Evolutionary conservation across 1,284 basidiomycete species (phyloP), one percentile per base, ranked within the genome.

Genomic region (Cryptococcus jaspeensis): DNA sequence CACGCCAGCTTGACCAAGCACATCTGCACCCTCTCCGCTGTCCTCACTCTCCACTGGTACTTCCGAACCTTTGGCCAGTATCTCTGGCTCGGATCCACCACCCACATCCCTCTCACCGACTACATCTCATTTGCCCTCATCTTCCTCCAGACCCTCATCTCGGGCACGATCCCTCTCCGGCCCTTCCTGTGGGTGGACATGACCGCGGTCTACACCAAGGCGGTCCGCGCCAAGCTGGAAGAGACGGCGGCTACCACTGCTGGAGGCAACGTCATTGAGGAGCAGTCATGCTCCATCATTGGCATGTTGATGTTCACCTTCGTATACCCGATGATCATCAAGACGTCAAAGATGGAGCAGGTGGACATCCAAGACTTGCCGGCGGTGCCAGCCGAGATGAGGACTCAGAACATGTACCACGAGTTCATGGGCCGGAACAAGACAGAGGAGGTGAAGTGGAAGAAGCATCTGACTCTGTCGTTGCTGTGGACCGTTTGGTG

Each of bases 291-390:
- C 16, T 85, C 84, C 5, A 80, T 85, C 6, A 83, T 83, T 78
- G 81, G 81, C 46, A 73, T 77, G 22, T 70, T 89, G 3, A 75
- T 89, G 7, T 91, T 91, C 72, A 84, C 83, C 12, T 92, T 89
- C 71, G 88, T 87, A 23, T 88, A 87, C 6, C 87, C 87, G 61
- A 86, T 90, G 12, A 85, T 92, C 53, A 84, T 84, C 83, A 84
- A 90, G 41, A 88, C 87, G 6, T 84, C 89, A 70, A 80, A 80
- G 5, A 80, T 86, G 9, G 80, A 83, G 57, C 87, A 84, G 59
- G 81, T 92, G 37, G 88, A 92, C 66, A 88, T 91, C 25, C 87
- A 84, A 42, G 90, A 92, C 71, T 76, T 92, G 42, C 90, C 90
- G 1, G 85, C 90, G 55, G 81, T 90, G 5, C 84, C 85, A 0